Conservation (phyloP, 805 yeast species). For the Candida gorgasii region DNA sequence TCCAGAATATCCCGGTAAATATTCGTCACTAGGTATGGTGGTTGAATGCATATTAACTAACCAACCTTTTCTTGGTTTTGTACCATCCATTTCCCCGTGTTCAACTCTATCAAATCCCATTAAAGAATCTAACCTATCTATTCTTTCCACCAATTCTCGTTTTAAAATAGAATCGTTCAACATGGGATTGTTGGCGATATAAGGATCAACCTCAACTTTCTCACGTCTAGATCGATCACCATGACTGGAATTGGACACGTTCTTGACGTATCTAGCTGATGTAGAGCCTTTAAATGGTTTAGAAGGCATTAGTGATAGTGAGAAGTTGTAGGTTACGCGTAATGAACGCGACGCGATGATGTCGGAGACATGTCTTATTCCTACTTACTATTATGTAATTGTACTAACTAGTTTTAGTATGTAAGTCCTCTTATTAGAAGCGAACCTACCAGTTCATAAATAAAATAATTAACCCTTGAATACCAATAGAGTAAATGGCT, state of each 20-base stretch:
- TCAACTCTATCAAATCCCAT: conserved; percentile 90
- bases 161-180: conserved; percentile 41
- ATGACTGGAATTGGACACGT: too few species aligned
- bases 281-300: conserved; percentile 45
- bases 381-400: background rate
- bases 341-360: background rate
- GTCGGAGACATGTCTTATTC: too few species aligned
- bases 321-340: background rate
- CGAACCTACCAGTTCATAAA: conserved; percentile 47
- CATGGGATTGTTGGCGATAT: conserved; percentile 35
- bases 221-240: conserved; percentile 8
- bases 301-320: conserved; percentile 4
- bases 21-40: conserved; percentile 58
- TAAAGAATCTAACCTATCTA: conserved; percentile 69
- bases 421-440: too few species aligned
- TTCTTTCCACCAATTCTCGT: conserved; percentile 54
- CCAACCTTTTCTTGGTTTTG: conserved; percentile 74
- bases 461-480: conserved; percentile 78
- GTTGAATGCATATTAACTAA: conserved; percentile 92
- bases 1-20: conserved; percentile 73
- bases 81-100: conserved; percentile 59
- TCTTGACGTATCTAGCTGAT: conserved; percentile 55
- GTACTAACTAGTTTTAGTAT: background rate
- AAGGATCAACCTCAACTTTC: conserved; percentile 22
- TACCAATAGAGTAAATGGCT: conserved; percentile 77